Percentiles rank a stretch among this genome's conserved stretches.
phyloP scores from a whole-genome alignment of 1,139 yeast species.

The Debaryomycetaceae sp. region DNA sequence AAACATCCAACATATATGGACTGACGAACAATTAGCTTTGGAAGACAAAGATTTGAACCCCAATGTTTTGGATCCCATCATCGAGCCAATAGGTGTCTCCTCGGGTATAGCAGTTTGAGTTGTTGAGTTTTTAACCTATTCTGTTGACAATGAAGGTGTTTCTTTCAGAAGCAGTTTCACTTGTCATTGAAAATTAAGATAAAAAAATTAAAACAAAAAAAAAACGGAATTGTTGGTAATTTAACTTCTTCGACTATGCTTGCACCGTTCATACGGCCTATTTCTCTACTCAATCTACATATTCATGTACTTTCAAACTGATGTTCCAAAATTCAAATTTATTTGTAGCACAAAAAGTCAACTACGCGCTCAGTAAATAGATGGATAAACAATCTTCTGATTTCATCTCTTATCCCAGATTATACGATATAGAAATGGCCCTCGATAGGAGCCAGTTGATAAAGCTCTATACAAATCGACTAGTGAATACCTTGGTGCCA shows the following conservation, averaged over 20 bases:
- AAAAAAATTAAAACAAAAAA: too few relatives aligned
- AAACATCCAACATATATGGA: slow-evolving; percentile 70
- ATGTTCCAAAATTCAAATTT: background rate
- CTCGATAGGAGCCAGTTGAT: slow-evolving; percentile 33
- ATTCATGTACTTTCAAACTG: background rate
- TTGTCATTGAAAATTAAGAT: too few relatives aligned
- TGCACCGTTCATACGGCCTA: background rate
- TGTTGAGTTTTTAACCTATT: background rate
- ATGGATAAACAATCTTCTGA: background rate
- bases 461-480: slow-evolving; percentile 31
- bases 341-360: background rate
- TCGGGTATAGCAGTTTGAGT: slow-evolving; percentile 47
- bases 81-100: slow-evolving; percentile 61
- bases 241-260: background rate
- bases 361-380: background rate
- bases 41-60: slow-evolving; percentile 60
- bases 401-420: background rate
- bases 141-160: too few relatives aligned
- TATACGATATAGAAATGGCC: slow-evolving; percentile 16
- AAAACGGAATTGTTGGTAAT: background rate
- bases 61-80: slow-evolving; percentile 59
- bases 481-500: slow-evolving; percentile 40
- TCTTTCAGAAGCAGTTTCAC: too few relatives aligned
- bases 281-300: background rate
- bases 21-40: slow-evolving; percentile 68